phyloP scores from a whole-genome alignment of 2,329 filamentous ascomycete genomes.

The Exserohilum turcica region DNA sequence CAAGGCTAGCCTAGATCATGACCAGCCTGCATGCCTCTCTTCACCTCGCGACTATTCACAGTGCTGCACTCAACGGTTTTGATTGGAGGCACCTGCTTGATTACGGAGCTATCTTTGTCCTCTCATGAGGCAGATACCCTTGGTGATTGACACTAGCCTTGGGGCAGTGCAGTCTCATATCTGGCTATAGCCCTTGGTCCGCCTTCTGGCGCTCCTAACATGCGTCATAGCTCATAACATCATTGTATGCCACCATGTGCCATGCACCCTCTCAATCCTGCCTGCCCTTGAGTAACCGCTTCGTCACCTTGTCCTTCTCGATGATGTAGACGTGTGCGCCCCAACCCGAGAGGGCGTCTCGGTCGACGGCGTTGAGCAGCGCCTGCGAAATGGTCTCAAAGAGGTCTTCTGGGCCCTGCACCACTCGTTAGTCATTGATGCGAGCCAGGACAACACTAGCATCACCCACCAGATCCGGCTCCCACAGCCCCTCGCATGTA shows the following conservation, averaged over 20 bases:
- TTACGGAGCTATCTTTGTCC: constrained; percentile 2
- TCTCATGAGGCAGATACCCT: neutral
- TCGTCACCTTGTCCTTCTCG: constrained; percentile 99
- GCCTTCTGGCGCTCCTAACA: constrained; percentile 1
- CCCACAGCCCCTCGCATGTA: constrained; percentile 97
- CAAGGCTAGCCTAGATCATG: neutral
- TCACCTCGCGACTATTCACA: too few species aligned
- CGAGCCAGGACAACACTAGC: neutral
- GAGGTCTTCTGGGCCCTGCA: constrained; percentile 83
- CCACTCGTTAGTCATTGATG: constrained; percentile 12
- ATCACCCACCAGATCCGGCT: constrained; percentile 80
- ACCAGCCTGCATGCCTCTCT: too few species aligned
- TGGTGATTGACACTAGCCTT: neutral
- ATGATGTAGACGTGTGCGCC: constrained; percentile 99
- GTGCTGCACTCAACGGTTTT: neutral
- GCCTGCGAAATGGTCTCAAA: constrained; percentile 99
- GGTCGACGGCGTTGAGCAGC: constrained; percentile 91
- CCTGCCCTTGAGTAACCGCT: constrained; percentile 95
- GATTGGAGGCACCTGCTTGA: constrained; percentile 20
- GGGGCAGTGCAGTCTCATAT: constrained; percentile 1
- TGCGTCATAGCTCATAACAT: constrained; percentile 22
- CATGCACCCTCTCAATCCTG: constrained; percentile 66
- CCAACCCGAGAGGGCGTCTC: constrained; percentile 96
- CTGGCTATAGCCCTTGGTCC: constrained; percentile 14
- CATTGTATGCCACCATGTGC: constrained; percentile 14